These are phyloP conservation scores for Sistotremastrum niveocremeum DNA, from an alignment of 768 basidiomycete species.

Conservation along the genomic window DNA sequence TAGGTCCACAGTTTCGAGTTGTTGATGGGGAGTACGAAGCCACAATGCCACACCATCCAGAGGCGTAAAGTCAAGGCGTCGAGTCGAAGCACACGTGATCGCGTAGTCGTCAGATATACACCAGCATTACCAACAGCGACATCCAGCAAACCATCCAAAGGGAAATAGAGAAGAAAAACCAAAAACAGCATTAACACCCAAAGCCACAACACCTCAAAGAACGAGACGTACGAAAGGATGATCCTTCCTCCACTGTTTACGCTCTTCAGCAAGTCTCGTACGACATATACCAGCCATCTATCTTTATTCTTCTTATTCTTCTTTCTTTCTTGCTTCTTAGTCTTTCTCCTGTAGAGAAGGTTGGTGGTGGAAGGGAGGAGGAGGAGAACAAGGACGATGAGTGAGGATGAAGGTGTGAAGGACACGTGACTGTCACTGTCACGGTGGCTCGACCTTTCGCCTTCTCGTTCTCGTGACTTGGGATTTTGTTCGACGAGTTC, in stretches of 20 bases:
- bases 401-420: too few species aligned
- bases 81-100: conserved; percentile 1
- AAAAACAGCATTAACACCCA: background rate
- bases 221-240: conserved; percentile 80
- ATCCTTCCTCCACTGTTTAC: conserved; percentile 98
- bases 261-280: conserved; percentile 86
- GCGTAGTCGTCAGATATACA: background rate
- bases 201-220: background rate
- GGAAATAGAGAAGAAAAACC: too few species aligned
- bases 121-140: too few species aligned
- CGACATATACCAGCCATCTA: conserved; percentile 86
- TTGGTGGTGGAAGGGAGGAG: background rate
- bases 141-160: too few species aligned
- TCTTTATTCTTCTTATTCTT: too few species aligned
- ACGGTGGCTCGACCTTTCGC: too few species aligned
- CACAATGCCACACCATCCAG: background rate
- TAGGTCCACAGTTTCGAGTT: background rate
- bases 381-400: background rate
- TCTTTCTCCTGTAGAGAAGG: background rate
- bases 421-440: too few species aligned
- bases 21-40: background rate
- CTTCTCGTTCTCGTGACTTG: too few species aligned
- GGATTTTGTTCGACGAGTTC: too few species aligned
- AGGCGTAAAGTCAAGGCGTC: background rate
- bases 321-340: too few species aligned